phyloP scores from a whole-genome alignment of 352 stramenopile genomes.

The Pythium volutum region DNA sequence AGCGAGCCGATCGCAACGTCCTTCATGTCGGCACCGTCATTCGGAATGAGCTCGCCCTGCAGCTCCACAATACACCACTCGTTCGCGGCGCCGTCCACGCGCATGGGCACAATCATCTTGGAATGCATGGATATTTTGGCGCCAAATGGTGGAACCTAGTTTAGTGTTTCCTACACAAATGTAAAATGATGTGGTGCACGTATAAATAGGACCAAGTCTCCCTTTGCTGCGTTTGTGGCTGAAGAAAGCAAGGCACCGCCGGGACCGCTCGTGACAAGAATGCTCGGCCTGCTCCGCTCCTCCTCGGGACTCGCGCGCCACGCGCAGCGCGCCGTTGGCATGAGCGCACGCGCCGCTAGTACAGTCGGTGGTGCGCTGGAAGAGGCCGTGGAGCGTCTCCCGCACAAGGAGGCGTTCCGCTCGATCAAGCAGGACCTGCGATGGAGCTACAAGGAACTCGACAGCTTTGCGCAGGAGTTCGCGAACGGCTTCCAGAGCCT shows the following conservation, averaged over 20 bases:
- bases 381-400: constrained; percentile 70
- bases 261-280: constrained; percentile 26
- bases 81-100: constrained; percentile 51
- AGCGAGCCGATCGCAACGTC: constrained; percentile 61
- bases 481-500: constrained; percentile 76
- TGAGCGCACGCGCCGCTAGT: constrained; percentile 42
- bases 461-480: constrained; percentile 65
- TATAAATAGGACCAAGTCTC: not conserved
- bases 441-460: constrained; percentile 86
- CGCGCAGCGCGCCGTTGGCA: constrained; percentile 27
- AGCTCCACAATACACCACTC: constrained; percentile 87
- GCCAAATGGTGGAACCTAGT: constrained; percentile 14
- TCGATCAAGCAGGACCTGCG: constrained; percentile 81
- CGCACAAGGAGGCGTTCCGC: constrained; percentile 85
- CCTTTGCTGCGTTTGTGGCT: constrained; percentile 37
- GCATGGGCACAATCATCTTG: constrained; percentile 67
- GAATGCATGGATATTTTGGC: constrained; percentile 11
- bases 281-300: constrained; percentile 67
- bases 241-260: constrained; percentile 32
- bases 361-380: constrained; percentile 69
- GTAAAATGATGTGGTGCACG: constrained; percentile 13
- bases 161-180: constrained; percentile 23
- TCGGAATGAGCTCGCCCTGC: constrained; percentile 63
- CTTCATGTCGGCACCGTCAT: constrained; percentile 36
- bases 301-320: constrained; percentile 49